Evolutionary conservation across 2,329 filamentous ascomycete species (phyloP), one percentile per base, ranked within the genome.

Genomic region (Phialemonium atrogriseum): DNA sequence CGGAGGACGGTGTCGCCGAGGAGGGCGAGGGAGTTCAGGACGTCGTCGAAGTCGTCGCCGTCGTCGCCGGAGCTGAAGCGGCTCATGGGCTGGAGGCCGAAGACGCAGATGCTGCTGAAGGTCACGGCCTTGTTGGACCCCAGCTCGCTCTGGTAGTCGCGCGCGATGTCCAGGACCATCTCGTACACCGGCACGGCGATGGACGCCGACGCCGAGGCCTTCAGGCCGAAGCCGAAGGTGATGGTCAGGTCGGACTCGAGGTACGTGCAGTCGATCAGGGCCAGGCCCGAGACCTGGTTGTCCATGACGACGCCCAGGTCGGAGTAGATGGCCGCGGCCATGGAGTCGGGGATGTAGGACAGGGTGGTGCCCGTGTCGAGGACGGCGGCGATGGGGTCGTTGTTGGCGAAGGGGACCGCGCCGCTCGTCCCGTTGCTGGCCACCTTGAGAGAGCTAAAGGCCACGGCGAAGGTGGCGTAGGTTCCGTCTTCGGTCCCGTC

Each of bases 331-430:
- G 43, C 35, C 2, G 41, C 39, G 25, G 64, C 61, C 28, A 79
- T 53, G 20, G 54, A 43, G 37, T 69, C 56, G 0, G 78, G 78
- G 0, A 83, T 60, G 48, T 79, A 79, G 40, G 67, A 73, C 37
- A 80, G 54, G n/a, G 72, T 79, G 25, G 70, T 77, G 29, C 78
- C 78, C 2, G 76, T 80, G 56, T 84, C 78, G 28, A 84, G 68
- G n/a, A 82, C 60, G 27, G 76, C 75, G 11, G 41, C 33, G 24
- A 40, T 23, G 24, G 42, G 35, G 14, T 46, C 43, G 24, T 48
- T 49, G 18, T 52, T 50, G 18, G 28, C 14, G 19, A 11, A 5
- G 11, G 14, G 14, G 11, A 24, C 4, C 12, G 19, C 3, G 13
- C 16, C 28, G 13, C 17, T 11, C 13, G 7, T 14, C 13, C 28